Evolutionary conservation across 495 filamentous ascomycete genomes (phyloP).

Genomic region (Hamigera avellanea): DNA sequence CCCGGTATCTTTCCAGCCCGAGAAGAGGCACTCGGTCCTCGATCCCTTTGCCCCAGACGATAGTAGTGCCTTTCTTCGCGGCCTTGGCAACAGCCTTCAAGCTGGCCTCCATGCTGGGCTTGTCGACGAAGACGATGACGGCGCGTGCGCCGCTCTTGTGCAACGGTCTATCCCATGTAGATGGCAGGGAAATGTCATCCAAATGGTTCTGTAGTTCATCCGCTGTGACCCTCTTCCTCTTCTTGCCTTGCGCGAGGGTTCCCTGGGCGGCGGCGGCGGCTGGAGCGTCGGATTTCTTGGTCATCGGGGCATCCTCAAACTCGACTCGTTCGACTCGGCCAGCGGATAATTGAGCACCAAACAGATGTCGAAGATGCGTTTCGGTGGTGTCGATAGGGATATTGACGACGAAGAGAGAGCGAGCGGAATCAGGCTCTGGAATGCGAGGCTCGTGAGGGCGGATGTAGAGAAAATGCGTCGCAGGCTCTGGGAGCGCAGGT

Average conservation of each 20-base stretch:
- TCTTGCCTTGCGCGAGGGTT: slow-evolving; percentile 35
- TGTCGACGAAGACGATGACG: slow-evolving; percentile 73
- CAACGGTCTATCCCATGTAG: slow-evolving; percentile 64
- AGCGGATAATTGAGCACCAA: slow-evolving; percentile 55
- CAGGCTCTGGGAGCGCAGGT: slow-evolving; percentile 42
- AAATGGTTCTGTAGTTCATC: slow-evolving; percentile 41
- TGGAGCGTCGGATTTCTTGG: slow-evolving; percentile 16
- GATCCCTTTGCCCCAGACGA: slow-evolving; percentile 54
- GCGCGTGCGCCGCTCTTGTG: slow-evolving; percentile 64
- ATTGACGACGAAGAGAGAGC: slow-evolving; percentile 81
- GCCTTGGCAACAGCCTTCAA: slow-evolving; percentile 51
- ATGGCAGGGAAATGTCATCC: slow-evolving; percentile 43
- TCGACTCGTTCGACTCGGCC: slow-evolving; percentile 63
- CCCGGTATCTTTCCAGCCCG: slow-evolving; percentile 49
- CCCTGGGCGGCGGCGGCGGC: slow-evolving; percentile 11
- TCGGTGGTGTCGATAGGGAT: slow-evolving; percentile 77
- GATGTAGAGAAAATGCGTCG: slow-evolving; percentile 77
- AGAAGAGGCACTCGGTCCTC: slow-evolving; percentile 39
- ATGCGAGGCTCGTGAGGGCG: slow-evolving; percentile 69
- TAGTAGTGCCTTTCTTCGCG: slow-evolving; percentile 25
- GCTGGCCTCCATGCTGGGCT: slow-evolving; percentile 55
- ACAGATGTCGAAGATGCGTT: slow-evolving; percentile 60
- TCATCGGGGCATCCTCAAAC: slow-evolving; percentile 50
- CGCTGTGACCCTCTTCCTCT: slow-evolving; percentile 51
- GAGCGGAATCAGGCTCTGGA: slow-evolving; percentile 55